These are phyloP conservation scores for Zygosaccharomyces lentus DNA, from an alignment of 805 yeast genomes.

Conservation along the genomic window DNA sequence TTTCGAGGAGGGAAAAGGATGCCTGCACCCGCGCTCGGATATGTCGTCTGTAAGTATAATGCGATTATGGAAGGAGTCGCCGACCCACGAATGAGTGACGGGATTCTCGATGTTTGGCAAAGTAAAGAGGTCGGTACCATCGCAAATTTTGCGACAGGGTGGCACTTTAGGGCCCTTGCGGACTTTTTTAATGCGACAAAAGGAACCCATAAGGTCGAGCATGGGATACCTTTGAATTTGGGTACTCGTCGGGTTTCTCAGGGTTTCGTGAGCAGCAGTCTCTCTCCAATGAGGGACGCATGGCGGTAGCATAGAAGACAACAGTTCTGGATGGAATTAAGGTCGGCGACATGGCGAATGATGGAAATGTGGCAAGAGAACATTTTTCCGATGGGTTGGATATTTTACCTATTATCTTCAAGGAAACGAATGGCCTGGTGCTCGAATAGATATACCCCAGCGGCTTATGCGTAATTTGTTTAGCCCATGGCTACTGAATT, in stretches of 20 bases:
- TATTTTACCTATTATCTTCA: too few relatives aligned
- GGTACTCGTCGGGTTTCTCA: slow-evolving; percentile 1
- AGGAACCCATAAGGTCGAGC: slow-evolving; percentile 1
- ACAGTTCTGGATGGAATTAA: neutral
- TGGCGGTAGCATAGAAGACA: slow-evolving; percentile 1
- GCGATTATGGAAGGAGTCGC: slow-evolving; percentile 4
- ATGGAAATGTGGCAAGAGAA: neutral
- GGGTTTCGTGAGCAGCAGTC: slow-evolving; percentile 2
- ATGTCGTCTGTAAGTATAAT: neutral
- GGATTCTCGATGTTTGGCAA: slow-evolving; percentile 1
- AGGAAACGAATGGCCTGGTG: neutral
- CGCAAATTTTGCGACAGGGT: neutral
- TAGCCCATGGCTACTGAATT: too few relatives aligned
- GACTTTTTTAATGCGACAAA: neutral
- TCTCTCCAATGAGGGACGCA: slow-evolving; percentile 1
- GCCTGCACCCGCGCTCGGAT: neutral
- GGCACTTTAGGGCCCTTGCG: neutral
- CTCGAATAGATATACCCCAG: too few relatives aligned
- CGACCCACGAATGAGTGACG: neutral
- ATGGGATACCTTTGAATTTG: slow-evolving; percentile 1
- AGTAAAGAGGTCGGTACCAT: neutral
- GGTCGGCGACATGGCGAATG: neutral
- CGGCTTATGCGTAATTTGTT: too few relatives aligned
- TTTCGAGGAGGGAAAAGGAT: neutral
- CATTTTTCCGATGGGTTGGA: neutral